These are phyloP conservation scores for Pseudogymnoascus sp. DNA, from an alignment of 2,329 filamentous ascomycete genomes.

Conservation along the genomic window DNA sequence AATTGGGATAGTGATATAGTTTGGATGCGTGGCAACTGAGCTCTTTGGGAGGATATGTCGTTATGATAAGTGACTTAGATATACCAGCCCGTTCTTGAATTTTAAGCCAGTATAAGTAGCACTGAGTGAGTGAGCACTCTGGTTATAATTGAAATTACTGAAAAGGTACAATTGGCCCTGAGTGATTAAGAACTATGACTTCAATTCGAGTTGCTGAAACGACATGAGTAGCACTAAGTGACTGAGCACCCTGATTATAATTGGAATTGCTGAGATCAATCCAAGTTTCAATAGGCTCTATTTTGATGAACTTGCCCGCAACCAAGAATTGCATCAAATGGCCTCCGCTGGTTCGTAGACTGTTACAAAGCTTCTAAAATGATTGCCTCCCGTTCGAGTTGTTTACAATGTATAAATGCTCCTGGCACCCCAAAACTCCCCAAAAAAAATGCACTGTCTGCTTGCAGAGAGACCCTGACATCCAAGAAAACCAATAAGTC, in stretches of 20 bases:
- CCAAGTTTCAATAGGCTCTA: neutral
- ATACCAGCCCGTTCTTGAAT: no score
- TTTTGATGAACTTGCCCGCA: neutral
- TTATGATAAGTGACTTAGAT: no score
- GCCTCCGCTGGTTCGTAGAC: conserved; percentile 8
- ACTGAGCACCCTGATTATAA: no score
- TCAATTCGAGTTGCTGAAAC: no score
- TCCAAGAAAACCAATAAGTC: neutral
- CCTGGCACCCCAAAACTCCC: neutral
- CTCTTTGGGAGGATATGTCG: neutral
- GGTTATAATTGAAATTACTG: no score
- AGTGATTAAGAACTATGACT: no score
- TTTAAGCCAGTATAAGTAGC: no score
- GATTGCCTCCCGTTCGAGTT: conserved; percentile 6
- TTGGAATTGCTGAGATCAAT: no score
- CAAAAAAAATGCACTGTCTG: neutral
- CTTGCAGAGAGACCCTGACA: neutral
- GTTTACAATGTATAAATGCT: conserved; percentile 6
- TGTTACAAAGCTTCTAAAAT: conserved; percentile 10
- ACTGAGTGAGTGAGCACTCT: no score
- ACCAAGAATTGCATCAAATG: neutral
- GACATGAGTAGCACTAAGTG: no score
- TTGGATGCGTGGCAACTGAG: neutral
- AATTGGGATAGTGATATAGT: neutral
- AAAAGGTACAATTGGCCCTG: no score